A percentile compares a stretch with the other conserved stretches of the same genome.
These are phyloP conservation scores for Ceratorhiza oryzae-sativae DNA, from an alignment of 1,284 basidiomycete genomes.

Conservation along the genomic window DNA sequence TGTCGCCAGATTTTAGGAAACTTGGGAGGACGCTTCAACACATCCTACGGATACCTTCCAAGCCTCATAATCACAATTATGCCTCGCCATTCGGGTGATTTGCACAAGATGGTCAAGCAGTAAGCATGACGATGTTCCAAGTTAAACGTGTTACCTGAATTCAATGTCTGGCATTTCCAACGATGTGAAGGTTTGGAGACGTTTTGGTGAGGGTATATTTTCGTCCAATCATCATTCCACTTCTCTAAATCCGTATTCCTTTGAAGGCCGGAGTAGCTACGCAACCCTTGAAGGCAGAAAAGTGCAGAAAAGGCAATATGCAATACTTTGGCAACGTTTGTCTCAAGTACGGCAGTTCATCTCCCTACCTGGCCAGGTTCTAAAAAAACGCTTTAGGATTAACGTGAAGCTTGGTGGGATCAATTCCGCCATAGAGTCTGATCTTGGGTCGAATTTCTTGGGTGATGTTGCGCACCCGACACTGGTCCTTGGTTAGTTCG, in stretches of 20 bases:
- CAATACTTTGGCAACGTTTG: slow-evolving; percentile 81
- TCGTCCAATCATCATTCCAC: background rate
- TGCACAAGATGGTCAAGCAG: slow-evolving; percentile 78
- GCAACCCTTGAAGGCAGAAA: slow-evolving; percentile 60
- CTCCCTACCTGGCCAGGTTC: background rate
- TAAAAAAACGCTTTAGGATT: slow-evolving; percentile 56
- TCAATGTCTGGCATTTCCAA: no score
- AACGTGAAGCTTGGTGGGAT: slow-evolving; percentile 83
- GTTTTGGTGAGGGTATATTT: slow-evolving; percentile 47
- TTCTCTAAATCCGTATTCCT: slow-evolving; percentile 13
- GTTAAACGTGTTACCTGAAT: no score
- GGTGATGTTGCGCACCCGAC: slow-evolving; percentile 73
- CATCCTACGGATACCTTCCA: slow-evolving; percentile 56
- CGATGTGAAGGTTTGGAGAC: slow-evolving; percentile 77
- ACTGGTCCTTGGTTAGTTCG: slow-evolving; percentile 68
- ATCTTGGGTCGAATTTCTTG: slow-evolving; percentile 64
- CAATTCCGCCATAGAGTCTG: slow-evolving; percentile 66
- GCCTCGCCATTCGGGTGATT: slow-evolving; percentile 74
- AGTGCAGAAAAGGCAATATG: slow-evolving; percentile 47
- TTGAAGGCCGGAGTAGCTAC: slow-evolving; percentile 70
- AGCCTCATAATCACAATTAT: slow-evolving; percentile 69
- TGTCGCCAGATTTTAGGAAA: slow-evolving; percentile 57
- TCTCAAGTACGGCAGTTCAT: slow-evolving; percentile 63
- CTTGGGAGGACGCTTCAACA: slow-evolving; percentile 57
- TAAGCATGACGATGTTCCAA: no score